These are phyloP conservation scores for Ganoderma multipileum DNA, from an alignment of 1,284 basidiomycete species.

Conservation along the genomic window DNA sequence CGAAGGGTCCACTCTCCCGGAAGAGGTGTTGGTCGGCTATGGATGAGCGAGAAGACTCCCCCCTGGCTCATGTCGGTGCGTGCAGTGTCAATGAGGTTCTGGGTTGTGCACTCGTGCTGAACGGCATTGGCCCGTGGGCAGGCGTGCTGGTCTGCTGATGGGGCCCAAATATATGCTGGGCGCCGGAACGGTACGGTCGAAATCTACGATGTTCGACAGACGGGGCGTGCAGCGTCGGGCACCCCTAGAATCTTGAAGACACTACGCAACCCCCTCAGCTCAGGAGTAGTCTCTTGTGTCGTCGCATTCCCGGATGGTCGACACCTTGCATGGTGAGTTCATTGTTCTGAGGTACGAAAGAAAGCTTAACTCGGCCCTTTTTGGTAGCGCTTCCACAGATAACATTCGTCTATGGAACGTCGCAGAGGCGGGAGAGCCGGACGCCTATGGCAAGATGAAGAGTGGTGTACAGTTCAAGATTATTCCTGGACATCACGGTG, in stretches of 20 bases:
- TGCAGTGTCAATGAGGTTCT: constrained; percentile 19
- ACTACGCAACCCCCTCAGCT: constrained; percentile 86
- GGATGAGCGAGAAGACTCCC: constrained; percentile 89
- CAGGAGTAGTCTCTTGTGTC: constrained; percentile 92
- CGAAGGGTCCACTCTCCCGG: constrained; percentile 71
- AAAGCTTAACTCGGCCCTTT: neutral
- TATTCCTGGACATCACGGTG: constrained; percentile 96
- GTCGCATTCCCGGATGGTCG: constrained; percentile 89
- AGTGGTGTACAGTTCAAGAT: constrained; percentile 90
- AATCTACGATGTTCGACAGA: constrained; percentile 91
- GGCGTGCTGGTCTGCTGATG: constrained; percentile 95
- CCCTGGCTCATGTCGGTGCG: constrained; percentile 95
- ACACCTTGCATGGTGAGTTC: constrained; percentile 85
- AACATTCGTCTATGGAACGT: constrained; percentile 97
- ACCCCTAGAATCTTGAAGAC: constrained; percentile 82
- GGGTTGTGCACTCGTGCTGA: neutral
- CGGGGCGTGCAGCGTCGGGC: constrained; percentile 53
- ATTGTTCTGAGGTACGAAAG: neutral
- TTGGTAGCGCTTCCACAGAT: constrained; percentile 85
- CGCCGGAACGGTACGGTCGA: constrained; percentile 92
- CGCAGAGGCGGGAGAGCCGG: constrained; percentile 73
- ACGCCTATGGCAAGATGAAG: constrained; percentile 61
- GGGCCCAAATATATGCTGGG: constrained; percentile 90
- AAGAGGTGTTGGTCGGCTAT: constrained; percentile 81
- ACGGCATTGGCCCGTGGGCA: constrained; percentile 39